Conservation (phyloP, 208 protist genomes). For the Giardia muris region DNA sequence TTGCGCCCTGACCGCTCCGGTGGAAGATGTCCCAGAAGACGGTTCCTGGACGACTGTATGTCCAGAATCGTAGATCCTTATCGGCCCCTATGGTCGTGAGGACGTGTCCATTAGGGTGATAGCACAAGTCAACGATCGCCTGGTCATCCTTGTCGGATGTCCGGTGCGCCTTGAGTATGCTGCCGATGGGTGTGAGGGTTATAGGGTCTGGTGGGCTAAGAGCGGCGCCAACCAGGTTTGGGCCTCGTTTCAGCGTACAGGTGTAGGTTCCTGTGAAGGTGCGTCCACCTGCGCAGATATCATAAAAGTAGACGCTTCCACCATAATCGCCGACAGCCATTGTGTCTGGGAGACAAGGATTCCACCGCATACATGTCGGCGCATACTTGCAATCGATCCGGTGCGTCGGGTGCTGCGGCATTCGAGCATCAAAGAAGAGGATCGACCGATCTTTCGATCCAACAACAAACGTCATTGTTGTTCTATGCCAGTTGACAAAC, state of each 20-base stretch:
- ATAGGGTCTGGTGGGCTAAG: neutral
- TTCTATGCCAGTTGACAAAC: neutral
- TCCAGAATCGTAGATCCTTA: conserved; percentile 15
- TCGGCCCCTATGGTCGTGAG: neutral
- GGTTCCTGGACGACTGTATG: neutral
- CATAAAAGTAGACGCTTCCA: neutral
- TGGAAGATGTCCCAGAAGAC: neutral
- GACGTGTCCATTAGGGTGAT: neutral
- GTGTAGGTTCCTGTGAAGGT: neutral
- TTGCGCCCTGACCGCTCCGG: neutral
- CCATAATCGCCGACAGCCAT: neutral
- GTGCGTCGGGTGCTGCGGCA: neutral
- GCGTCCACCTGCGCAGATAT: neutral
- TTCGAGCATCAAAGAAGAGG: neutral
- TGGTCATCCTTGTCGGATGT: neutral
- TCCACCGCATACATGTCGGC: neutral
- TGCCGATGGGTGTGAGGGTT: neutral
- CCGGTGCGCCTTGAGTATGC: neutral
- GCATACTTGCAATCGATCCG: neutral
- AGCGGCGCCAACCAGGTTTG: neutral
- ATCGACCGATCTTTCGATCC: neutral
- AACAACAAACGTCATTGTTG: neutral
- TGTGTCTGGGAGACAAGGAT: neutral
- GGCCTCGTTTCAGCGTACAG: neutral
- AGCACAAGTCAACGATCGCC: neutral